phyloP scores from a whole-genome alignment of 345 rosid genomes.

The Hibiscus tridactylites region DNA sequence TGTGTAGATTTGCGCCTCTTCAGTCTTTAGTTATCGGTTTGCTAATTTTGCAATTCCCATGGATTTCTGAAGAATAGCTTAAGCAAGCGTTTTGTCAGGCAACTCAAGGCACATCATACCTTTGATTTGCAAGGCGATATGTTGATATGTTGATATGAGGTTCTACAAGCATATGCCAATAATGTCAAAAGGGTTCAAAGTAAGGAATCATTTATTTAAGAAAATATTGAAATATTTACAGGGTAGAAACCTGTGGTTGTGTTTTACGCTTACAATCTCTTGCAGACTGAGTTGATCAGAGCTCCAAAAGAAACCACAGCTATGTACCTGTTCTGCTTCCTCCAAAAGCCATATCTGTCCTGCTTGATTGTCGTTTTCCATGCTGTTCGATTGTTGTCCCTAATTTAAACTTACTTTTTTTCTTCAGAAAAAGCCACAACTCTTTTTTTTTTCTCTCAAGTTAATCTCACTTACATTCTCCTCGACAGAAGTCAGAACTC shows the following conservation, averaged over 20 bases:
- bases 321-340: conserved; percentile 6
- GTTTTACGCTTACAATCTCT: neutral
- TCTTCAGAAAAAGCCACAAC: conserved; percentile 1
- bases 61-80: too few species aligned
- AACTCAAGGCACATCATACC: too few species aligned
- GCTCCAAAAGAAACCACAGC: conserved; percentile 13
- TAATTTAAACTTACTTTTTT: neutral
- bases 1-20: neutral
- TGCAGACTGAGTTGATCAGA: neutral
- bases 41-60: too few species aligned
- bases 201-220: neutral
- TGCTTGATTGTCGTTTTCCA: neutral
- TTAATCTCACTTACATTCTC: neutral
- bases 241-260: neutral
- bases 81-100: too few species aligned
- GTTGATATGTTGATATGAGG: too few species aligned
- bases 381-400: neutral
- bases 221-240: conserved; percentile 23
- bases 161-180: neutral
- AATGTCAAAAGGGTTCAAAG: neutral
- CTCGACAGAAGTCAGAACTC: neutral
- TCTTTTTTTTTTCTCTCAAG: neutral
- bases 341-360: neutral
- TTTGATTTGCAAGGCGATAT: too few species aligned
- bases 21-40: too few species aligned